These are phyloP conservation scores for Apiotrichum brassicae DNA, from an alignment of 1,284 basidiomycete species.

Conservation along the genomic window DNA sequence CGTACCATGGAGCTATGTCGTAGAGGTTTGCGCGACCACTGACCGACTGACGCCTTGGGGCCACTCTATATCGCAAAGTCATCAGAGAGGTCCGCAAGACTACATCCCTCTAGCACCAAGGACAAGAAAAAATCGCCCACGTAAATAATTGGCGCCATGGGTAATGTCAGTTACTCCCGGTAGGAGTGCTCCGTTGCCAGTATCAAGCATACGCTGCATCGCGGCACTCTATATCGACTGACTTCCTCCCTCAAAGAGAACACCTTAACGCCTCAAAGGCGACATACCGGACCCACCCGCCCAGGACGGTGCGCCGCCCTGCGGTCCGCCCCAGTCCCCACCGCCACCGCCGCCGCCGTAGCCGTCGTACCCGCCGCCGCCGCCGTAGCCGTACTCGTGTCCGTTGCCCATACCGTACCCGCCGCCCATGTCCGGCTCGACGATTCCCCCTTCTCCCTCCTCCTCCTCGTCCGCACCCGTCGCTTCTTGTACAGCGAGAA, in stretches of 20 bases:
- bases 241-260: no score
- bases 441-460: conserved; percentile 27
- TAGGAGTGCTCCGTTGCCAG: no score
- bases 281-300: conserved; percentile 30
- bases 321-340: conserved; percentile 15
- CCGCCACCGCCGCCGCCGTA: conserved; percentile 17
- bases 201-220: neutral
- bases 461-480: conserved; percentile 37
- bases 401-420: conserved; percentile 11
- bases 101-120: no score
- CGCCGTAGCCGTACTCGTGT: neutral
- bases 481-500: conserved; percentile 50
- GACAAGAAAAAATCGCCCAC: no score
- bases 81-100: no score
- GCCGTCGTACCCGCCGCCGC: conserved; percentile 14
- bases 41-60: no score
- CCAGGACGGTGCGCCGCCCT: conserved; percentile 11
- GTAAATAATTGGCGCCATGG: no score
- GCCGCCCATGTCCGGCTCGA: conserved; percentile 25
- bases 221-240: no score
- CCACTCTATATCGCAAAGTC: no score
- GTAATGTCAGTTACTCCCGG: no score
- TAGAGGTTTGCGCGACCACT: no score
- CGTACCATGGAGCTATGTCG: no score
- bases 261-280: conserved; percentile 27